Evolutionary conservation across 768 basidiomycete genomes (phyloP), one percentile per base, ranked within the genome.

Genomic region (Auricularia sp.): DNA sequence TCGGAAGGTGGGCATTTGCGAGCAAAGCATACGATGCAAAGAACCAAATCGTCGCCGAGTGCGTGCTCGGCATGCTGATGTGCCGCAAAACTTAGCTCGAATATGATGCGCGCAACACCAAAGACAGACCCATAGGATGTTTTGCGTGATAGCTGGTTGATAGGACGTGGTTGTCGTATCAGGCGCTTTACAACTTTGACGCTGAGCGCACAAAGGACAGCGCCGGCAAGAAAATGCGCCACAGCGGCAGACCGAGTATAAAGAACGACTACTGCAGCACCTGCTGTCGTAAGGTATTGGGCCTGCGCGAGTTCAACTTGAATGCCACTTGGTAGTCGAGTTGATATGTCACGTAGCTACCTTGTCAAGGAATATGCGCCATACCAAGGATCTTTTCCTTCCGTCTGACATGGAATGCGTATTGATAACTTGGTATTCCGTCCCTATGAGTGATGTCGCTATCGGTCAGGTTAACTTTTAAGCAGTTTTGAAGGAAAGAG

Each of bases 21-120:
- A 90, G 76, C 13, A 80, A 68, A 33, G 85, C 80, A 70, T 84
- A 92, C 2, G 80, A 77, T 8, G 83, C 85, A 70, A 82, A 87
- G 75, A 80, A 91, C 2, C 80, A 78, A 68, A 89, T 88, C 4
- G 79, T 77, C 10, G 88, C 85, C 11, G 90, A 86, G 73, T 92
- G 90, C 4, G 90, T 92, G 67, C 87, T 89, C 4, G 90, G 90
- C 90, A 92, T 92, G 13, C 90, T 91, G 71, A 61, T 65, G 14
- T 29, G 6, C 34, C 6, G 54, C 21, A 29, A 11, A 36, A 10
- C 16, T 16, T 45, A 45, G 37, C 5, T 54, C 21, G 54, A 11
- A 6, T 37, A 11, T 21, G 58, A 8, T 39, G 61, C 34, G 14
- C 11, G 42, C 59, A 56, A 61, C 62, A 62, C 51, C 24, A 10